Evolutionary conservation across 2,329 filamentous ascomycete genomes (phyloP), one percentile per base, ranked within the genome.

Genomic region (Gaeumannomyces sp.): DNA sequence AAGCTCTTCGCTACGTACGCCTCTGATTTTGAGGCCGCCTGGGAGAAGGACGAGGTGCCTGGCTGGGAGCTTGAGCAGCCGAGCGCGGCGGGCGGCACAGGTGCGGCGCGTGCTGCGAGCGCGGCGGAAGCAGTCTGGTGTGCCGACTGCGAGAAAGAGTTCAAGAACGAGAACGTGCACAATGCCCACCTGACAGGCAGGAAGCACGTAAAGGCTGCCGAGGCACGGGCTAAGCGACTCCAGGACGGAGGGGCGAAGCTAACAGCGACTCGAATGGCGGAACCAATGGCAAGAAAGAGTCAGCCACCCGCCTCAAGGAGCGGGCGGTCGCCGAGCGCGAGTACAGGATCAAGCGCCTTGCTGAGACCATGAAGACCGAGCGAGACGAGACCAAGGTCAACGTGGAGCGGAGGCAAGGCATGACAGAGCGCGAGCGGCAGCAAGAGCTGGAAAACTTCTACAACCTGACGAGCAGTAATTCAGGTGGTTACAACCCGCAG

Each of bases 371-470:
- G 86, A 89, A 91, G 73, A 90, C 89, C 19, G 92, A 97, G 73
- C 89, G 94, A 65, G 85, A 90, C 75, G 94, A 97, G 72, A 98
- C 95, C 0, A 86, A 91, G 61, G 89, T 95, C 71, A 98, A 99
- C 72, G 93, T 98, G 14, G 96, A 99, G 82, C 90, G 95, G 63
- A 95, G 92, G 76, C 92, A 96, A 75, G 94, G 94, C 69, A 97
- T 99, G 93, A 99, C 95, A 3, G 94, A 98, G 74, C 89, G 93
- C 38, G 95, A 99, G 76, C 89, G 95, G 19, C 91, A 96, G 72
- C 92, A 96, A 76, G 96, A 99, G 75, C 84, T 97, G 16, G 93
- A 97, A 64, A 93, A 93, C 59, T 79, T 97, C 19, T 92, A 93
- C 76, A 84, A 76, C 69, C 70, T 77, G 57, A 72, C 85, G 0